These are phyloP conservation scores for Endocarpon pusillum DNA, from an alignment of 495 filamentous ascomycete genomes.

Conservation along the genomic window DNA sequence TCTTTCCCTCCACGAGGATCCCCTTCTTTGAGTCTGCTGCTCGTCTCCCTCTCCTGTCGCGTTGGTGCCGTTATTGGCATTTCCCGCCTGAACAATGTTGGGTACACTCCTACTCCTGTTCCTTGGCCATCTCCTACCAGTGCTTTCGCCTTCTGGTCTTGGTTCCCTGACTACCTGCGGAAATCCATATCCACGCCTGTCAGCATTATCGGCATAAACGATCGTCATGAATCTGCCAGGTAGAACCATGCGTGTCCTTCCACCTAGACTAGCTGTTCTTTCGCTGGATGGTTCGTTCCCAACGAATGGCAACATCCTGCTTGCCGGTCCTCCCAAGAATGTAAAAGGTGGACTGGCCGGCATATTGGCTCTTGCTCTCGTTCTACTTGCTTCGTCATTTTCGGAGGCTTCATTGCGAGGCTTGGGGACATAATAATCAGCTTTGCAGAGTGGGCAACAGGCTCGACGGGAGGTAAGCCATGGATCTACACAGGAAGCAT, in stretches of 20 bases:
- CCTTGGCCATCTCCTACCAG: no score
- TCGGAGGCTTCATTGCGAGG: conserved; percentile 38
- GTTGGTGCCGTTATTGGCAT: no score
- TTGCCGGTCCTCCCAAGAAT: no score
- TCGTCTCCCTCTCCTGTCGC: no score
- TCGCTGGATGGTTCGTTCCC: no score
- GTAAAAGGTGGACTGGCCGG: conserved; percentile 13
- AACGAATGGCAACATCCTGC: no score
- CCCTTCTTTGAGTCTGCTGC: no score
- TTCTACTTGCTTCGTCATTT: conserved; percentile 16
- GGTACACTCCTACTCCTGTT: no score
- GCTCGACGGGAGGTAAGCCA: conserved; percentile 88
- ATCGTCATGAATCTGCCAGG: conserved; percentile 12
- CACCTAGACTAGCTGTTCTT: conserved; percentile 7
- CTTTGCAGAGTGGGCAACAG: conserved; percentile 94
- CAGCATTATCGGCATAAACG: conserved; percentile 5
- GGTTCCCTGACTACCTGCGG: conserved; percentile 5
- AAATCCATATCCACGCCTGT: conserved; percentile 13
- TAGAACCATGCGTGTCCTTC: conserved; percentile 13
- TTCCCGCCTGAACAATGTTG: no score
- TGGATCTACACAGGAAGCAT: conserved; percentile 83
- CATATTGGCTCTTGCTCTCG: conserved; percentile 11
- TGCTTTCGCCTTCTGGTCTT: conserved; percentile 3
- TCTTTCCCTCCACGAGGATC: no score
- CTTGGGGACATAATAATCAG: conserved; percentile 87